A percentile compares a stretch with the other conserved stretches of the same genome.
These are phyloP conservation scores for Artemisia tridentata DNA, from an alignment of 129 eudicot species.

Conservation along the genomic window DNA sequence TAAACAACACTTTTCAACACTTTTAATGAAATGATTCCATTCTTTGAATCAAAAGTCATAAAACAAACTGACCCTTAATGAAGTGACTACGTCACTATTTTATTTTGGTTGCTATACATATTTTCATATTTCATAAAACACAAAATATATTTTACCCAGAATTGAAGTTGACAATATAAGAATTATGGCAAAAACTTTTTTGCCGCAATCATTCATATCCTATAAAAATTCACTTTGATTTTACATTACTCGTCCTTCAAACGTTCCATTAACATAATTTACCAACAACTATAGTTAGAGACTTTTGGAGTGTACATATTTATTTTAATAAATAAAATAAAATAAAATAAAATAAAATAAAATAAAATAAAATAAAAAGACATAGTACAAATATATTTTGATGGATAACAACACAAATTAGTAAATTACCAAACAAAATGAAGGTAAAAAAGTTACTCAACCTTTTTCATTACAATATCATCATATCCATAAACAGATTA, in stretches of 20 bases:
- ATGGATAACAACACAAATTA: not conserved
- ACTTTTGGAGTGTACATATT: no score
- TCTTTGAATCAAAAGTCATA: no score
- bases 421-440: not conserved
- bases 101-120: not conserved
- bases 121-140: not conserved
- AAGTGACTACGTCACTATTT: not conserved
- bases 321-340: no score
- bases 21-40: no score
- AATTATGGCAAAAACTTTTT: slow-evolving; percentile 12
- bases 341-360: no score
- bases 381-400: no score
- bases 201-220: slow-evolving; percentile 19
- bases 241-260: no score
- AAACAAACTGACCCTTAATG: no score
- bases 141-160: not conserved
- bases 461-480: not conserved
- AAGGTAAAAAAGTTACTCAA: not conserved
- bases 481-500: slow-evolving; percentile 30
- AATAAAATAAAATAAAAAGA: no score
- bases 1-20: no score
- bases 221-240: not conserved
- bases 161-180: not conserved
- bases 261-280: not conserved
- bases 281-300: no score